Percentiles rank a stretch among this genome's conserved stretches.
Conservation (phyloP, 805 yeast species). For the Saccharomycopsis sp. region DNA sequence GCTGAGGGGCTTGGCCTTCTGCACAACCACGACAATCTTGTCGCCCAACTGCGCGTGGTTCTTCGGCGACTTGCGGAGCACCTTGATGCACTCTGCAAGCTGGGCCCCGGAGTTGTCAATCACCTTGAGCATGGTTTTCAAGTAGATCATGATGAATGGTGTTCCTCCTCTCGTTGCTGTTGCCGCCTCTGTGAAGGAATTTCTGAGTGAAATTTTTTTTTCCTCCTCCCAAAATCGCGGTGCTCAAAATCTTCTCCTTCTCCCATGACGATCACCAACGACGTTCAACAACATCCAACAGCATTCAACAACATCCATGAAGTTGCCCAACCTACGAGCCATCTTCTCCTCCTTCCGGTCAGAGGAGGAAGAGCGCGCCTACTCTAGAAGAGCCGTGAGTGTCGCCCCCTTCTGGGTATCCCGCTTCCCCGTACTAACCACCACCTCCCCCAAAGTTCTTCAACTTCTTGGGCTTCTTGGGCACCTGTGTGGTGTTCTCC, state of each 20-base stretch:
- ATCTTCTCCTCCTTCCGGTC: conserved; percentile 77
- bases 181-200: not conserved
- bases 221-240: not conserved
- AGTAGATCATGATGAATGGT: conserved; percentile 93
- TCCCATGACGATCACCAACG: not conserved
- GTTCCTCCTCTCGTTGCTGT: too few species aligned
- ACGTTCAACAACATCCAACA: too few species aligned
- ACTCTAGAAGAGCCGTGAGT: conserved; percentile 61
- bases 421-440: not conserved
- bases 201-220: not conserved
- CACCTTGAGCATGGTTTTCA: conserved; percentile 80
- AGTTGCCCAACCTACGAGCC: conserved; percentile 65
- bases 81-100: conserved; percentile 92
- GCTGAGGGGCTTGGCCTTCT: conserved; percentile 74
- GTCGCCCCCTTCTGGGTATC: not conserved
- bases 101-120: conserved; percentile 95
- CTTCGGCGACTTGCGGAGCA: conserved; percentile 78
- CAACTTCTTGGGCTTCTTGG: conserved; percentile 69
- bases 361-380: conserved; percentile 74
- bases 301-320: too few species aligned
- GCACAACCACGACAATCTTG: conserved; percentile 87
- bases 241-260: not conserved
- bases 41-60: conserved; percentile 84
- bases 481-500: conserved; percentile 73
- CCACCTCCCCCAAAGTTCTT: conserved; percentile 36